These are phyloP conservation scores for Rhynchosporium agropyri DNA, from an alignment of 2,329 filamentous ascomycete genomes.

Conservation along the genomic window DNA sequence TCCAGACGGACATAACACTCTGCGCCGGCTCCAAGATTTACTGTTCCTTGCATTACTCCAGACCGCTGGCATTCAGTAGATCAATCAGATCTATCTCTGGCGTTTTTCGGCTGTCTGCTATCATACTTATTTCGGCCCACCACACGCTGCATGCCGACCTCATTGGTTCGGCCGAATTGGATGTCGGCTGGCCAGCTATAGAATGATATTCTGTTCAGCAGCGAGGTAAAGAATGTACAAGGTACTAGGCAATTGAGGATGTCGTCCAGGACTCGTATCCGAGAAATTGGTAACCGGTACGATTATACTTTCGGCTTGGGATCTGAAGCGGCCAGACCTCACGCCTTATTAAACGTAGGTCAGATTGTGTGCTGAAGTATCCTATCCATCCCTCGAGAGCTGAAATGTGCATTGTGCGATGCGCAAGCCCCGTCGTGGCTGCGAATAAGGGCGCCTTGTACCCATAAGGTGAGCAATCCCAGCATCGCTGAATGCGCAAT, in stretches of 20 bases:
- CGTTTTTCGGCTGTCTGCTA: conserved; percentile 14
- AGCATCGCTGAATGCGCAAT: neutral
- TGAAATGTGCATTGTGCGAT: neutral
- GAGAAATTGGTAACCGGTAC: conserved; percentile 16
- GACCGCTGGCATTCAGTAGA: neutral
- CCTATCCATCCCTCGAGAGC: conserved; percentile 11
- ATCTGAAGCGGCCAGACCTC: conserved; percentile 7
- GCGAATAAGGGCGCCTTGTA: conserved; percentile 15
- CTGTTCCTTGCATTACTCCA: conserved; percentile 7
- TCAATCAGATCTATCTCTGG: conserved; percentile 13
- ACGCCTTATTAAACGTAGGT: conserved; percentile 6
- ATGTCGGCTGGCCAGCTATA: neutral
- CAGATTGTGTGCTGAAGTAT: conserved; percentile 7
- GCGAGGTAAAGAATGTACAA: neutral
- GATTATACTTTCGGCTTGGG: conserved; percentile 23
- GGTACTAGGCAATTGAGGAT: neutral
- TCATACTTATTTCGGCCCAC: conserved; percentile 18
- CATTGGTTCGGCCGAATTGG: conserved; percentile 8
- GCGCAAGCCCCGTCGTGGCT: conserved; percentile 13
- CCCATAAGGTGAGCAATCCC: neutral
- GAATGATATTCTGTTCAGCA: conserved; percentile 7
- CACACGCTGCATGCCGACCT: conserved; percentile 8
- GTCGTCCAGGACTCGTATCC: conserved; percentile 16
- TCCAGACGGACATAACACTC: conserved; percentile 7
- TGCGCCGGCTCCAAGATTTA: neutral